Conservation (phyloP, 108 stramenopile genomes). For the Cyclostephanos tholiformis region DNA sequence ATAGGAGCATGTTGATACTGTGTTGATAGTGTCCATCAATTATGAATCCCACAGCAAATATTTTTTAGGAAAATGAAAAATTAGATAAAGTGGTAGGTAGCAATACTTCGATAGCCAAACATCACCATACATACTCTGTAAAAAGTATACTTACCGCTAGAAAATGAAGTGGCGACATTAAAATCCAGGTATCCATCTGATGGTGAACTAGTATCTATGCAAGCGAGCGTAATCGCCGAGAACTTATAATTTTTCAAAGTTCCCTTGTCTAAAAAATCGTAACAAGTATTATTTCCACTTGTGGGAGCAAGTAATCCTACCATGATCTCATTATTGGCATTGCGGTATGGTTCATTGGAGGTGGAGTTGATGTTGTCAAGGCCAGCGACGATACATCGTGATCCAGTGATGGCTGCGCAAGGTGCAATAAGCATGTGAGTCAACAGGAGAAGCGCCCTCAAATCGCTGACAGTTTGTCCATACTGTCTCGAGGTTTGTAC, state of each 20-base stretch:
- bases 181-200: conserved; percentile 20
- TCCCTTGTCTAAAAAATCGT: neutral
- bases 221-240: neutral
- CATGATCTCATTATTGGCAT: neutral
- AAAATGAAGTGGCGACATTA: conserved; percentile 3
- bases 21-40: too few relatives aligned
- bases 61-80: neutral
- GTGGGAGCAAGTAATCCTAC: neutral
- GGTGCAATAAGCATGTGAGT: too few relatives aligned
- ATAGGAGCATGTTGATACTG: neutral
- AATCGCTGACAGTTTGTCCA: too few relatives aligned
- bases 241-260: conserved; percentile 2
- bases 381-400: neutral
- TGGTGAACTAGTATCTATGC: conserved; percentile 11
- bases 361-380: neutral
- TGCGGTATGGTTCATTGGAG: neutral
- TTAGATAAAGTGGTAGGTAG: neutral
- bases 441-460: neutral
- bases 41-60: too few relatives aligned
- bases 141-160: neutral
- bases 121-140: neutral
- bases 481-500: too few relatives aligned
- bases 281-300: neutral
- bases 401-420: too few relatives aligned
- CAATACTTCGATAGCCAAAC: too few relatives aligned